phyloP scores from a whole-genome alignment of 176 grass and related monocot genomes.

The Bothriochloa decipiens region DNA sequence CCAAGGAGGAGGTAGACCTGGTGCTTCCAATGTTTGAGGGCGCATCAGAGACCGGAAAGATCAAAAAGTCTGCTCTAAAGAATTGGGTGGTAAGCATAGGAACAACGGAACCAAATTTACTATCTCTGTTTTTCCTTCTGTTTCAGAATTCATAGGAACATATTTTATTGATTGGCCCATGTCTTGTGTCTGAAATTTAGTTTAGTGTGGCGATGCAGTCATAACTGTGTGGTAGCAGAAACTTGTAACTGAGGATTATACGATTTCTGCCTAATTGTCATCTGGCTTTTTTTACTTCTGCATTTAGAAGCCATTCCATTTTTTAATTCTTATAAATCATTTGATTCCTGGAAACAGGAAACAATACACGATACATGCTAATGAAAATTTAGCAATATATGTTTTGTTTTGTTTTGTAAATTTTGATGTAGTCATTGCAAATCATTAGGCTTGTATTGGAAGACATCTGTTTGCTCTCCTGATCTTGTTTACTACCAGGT shows the following conservation, averaged over 20 bases:
- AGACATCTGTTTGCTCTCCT: neutral
- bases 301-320: neutral
- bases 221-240: neutral
- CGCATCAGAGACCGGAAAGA: conserved; percentile 68
- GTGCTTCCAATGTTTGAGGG: conserved; percentile 93
- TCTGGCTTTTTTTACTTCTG: neutral
- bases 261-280: neutral
- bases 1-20: conserved; percentile 65
- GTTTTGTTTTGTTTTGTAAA: neutral
- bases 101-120: neutral
- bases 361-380: neutral
- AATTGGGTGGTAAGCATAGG: conserved; percentile 79
- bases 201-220: neutral
- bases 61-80: conserved; percentile 87
- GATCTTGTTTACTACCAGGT: conserved; percentile 53
- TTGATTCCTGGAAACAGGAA: neutral
- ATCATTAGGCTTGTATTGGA: neutral
- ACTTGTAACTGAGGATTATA: neutral
- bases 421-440: neutral
- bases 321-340: neutral
- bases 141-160: neutral
- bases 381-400: neutral
- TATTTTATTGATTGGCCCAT: conserved; percentile 25
- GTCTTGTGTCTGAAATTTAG: neutral
- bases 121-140: neutral